Evolutionary conservation across 768 basidiomycete species (phyloP), one percentile per base, ranked within the genome.

Genomic region (Psilocybe subaeruginosa): DNA sequence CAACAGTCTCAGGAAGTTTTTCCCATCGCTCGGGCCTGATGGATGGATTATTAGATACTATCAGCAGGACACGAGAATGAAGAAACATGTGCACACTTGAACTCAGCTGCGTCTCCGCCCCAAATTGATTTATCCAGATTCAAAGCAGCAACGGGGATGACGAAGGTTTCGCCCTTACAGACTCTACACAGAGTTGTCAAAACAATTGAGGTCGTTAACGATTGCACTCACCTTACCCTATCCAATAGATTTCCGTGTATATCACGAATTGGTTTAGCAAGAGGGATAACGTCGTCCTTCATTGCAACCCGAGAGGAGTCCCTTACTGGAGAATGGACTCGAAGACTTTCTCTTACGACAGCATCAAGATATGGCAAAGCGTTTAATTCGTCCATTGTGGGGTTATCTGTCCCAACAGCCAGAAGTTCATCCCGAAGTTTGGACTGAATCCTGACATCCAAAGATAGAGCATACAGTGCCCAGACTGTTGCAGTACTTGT

Each of bases 311-410:
- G 74, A 7, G 76, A 56, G 0, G 80, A 80, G 16, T 63, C 63
- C 0, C 80, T 72, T 2, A 89, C 80, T 0, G 87, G 86, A 0
- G 85, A 56, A 60, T 89, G 78, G 0, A 87, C 49, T 0, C 89
- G 82, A 58, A 90, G 70, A 0, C 80, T 83, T 72, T 90, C 89
- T 7, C 83, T 80, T 2, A 88, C 77, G 9, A 89, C 81, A 17
- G 76, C 77, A 63, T 91, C 91, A 16, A 93, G 84, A 66, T 89
- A 91, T 0, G 87, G 82, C 3, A 94, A 76, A 3, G 80, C 76
- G 59, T 84, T 82, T 1, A 93, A 79, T 33, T 87, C 80, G 33
- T 92, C 90, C 86, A 91, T 90, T 3, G 81, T 79, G 3, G 90
- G 89, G 0, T 73, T 82, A 8, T 89, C 84, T 0, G 83, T 85